Evolutionary conservation across 2,329 filamentous ascomycete species (phyloP).

Genomic region (Davidsoniella eucalypti): DNA sequence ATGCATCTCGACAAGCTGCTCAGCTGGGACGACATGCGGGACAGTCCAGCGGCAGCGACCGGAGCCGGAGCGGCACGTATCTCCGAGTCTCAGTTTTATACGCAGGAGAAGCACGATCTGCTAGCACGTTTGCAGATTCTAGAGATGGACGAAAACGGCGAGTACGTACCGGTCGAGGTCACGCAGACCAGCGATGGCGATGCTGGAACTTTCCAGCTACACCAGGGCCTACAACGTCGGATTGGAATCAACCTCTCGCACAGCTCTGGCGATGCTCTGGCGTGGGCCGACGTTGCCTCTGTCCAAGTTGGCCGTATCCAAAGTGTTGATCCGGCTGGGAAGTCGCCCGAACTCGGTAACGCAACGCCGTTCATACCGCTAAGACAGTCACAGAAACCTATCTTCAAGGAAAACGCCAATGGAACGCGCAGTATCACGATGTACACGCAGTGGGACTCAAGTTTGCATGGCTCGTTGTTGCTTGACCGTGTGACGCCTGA

Average conservation of each 20-base stretch:
- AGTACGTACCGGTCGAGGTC: conserved; percentile 85
- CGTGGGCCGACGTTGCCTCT: conserved; percentile 69
- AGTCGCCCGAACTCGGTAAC: conserved; percentile 61
- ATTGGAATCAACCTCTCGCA: conserved; percentile 81
- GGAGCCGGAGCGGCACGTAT: conserved; percentile 40
- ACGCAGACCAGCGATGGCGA: conserved; percentile 73
- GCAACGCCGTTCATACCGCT: conserved; percentile 51
- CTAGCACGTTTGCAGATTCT: conserved; percentile 77
- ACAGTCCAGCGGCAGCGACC: conserved; percentile 32
- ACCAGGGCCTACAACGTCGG: conserved; percentile 82
- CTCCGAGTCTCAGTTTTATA: conserved; percentile 81
- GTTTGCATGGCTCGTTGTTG: conserved; percentile 75
- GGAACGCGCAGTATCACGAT: conserved; percentile 77
- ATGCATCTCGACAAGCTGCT: conserved; percentile 96
- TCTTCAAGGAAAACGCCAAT: conserved; percentile 72
- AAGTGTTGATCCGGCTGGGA: conserved; percentile 70
- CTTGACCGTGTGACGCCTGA: conserved; percentile 90
- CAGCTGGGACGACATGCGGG: conserved; percentile 98
- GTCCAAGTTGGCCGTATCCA: conserved; percentile 68
- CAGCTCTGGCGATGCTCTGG: conserved; percentile 71
- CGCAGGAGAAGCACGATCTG: conserved; percentile 84
- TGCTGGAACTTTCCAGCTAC: conserved; percentile 80
- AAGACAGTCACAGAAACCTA: conserved; percentile 60
- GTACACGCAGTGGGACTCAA: conserved; percentile 93
- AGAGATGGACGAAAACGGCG: conserved; percentile 79